These are phyloP conservation scores for Solanum corneliomulleri DNA, from an alignment of 257 asterid genomes.

Conservation along the genomic window DNA sequence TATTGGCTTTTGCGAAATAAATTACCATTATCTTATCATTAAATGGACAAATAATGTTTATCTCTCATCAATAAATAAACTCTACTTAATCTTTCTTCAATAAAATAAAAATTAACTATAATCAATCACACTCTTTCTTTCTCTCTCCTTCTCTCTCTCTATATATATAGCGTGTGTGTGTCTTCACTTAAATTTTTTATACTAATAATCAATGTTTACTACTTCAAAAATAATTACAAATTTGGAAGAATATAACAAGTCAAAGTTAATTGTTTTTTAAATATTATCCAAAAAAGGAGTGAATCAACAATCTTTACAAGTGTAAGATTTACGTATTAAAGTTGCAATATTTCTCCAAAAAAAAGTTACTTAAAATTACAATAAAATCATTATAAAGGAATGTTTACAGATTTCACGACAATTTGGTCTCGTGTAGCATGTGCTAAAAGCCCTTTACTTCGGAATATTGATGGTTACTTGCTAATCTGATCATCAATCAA, in stretches of 20 bases:
- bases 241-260: not conserved
- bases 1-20: not conserved
- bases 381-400: not conserved
- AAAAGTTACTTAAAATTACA: not conserved
- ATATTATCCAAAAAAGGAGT: not conserved
- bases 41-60: not conserved
- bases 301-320: not conserved
- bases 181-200: not conserved
- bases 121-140: no score
- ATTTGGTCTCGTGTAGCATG: not conserved
- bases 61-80: not conserved
- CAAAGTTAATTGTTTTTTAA: not conserved
- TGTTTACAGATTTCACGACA: not conserved
- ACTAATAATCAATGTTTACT: no score
- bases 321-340: not conserved
- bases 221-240: not conserved
- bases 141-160: not conserved
- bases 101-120: not conserved
- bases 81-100: not conserved
- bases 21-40: not conserved
- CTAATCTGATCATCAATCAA: not conserved
- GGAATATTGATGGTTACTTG: not conserved
- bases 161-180: no score
- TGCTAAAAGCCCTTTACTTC: not conserved
- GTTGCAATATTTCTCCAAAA: not conserved